Percentiles rank a stretch among this genome's conserved stretches.
phyloP scores from a whole-genome alignment of 2,329 filamentous ascomycete species.

The Chaetothyriales sp. region DNA sequence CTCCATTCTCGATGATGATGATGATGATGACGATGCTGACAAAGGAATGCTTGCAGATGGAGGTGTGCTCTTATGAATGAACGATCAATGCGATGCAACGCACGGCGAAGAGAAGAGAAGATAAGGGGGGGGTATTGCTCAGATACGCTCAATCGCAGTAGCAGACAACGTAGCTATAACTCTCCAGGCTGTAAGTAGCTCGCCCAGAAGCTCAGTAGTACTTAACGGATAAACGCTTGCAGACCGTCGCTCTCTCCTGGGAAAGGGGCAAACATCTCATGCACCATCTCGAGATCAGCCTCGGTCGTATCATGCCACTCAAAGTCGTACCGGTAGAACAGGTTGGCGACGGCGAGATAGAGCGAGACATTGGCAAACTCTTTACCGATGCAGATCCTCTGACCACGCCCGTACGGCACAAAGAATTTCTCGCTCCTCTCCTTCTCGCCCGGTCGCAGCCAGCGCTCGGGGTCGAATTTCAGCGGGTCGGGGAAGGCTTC shows the following conservation, averaged over 20 bases:
- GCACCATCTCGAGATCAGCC: conserved; percentile 19
- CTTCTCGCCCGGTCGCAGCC: conserved; percentile 14
- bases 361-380: conserved; percentile 20
- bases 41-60: not conserved
- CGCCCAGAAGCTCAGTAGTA: too few relatives aligned
- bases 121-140: not conserved
- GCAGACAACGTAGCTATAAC: not conserved
- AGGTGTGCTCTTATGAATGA: not conserved
- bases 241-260: conserved; percentile 18
- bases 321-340: conserved; percentile 19
- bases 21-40: not conserved
- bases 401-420: conserved; percentile 17
- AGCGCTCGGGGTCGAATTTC: conserved; percentile 18
- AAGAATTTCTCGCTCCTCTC: conserved; percentile 18
- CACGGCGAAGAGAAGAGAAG: not conserved
- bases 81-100: not conserved
- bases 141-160: not conserved
- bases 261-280: conserved; percentile 20
- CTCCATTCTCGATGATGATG: too few relatives aligned
- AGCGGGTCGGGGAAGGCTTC: conserved; percentile 30
- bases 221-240: conserved; percentile 2
- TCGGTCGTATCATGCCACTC: conserved; percentile 18
- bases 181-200: too few relatives aligned
- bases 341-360: conserved; percentile 18
- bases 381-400: conserved; percentile 18